Evolutionary conservation across 108 stramenopile species (phyloP).

Genomic region (Fragilariopsis cylindrus): DNA sequence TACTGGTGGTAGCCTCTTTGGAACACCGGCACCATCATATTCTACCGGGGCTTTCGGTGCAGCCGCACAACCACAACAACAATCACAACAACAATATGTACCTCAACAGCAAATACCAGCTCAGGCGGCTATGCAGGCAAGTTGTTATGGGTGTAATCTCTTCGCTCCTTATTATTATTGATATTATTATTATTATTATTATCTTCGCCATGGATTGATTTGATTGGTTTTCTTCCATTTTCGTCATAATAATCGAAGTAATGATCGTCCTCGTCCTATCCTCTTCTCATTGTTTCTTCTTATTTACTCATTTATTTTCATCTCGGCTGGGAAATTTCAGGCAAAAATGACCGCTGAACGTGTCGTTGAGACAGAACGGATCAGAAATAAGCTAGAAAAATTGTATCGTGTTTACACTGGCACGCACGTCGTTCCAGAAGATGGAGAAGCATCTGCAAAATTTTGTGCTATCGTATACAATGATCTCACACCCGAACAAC

Average conservation of each 20-base stretch:
- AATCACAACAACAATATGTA: background rate
- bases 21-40: constrained; percentile 28
- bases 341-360: constrained; percentile 13
- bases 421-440: constrained; percentile 8
- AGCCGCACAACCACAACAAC: constrained; percentile 15
- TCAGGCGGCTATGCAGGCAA: constrained; percentile 67
- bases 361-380: constrained; percentile 56
- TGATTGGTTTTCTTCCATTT: too few species aligned
- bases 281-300: too few species aligned
- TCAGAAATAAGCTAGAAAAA: constrained; percentile 50
- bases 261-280: too few species aligned
- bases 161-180: too few species aligned
- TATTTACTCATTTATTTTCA: too few species aligned
- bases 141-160: background rate
- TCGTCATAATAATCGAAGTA: too few species aligned
- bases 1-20: constrained; percentile 54
- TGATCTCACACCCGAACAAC: constrained; percentile 60
- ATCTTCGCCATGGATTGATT: too few species aligned
- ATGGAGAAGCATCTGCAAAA: constrained; percentile 27
- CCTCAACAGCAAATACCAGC: constrained; percentile 50
- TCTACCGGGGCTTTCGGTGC: constrained; percentile 44
- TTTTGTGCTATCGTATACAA: constrained; percentile 80
- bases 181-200: too few species aligned
- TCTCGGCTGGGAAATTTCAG: background rate
- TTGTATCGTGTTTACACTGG: constrained; percentile 58